These are phyloP conservation scores for Esteya vermicola DNA, from an alignment of 2,329 filamentous ascomycete species.

Conservation along the genomic window DNA sequence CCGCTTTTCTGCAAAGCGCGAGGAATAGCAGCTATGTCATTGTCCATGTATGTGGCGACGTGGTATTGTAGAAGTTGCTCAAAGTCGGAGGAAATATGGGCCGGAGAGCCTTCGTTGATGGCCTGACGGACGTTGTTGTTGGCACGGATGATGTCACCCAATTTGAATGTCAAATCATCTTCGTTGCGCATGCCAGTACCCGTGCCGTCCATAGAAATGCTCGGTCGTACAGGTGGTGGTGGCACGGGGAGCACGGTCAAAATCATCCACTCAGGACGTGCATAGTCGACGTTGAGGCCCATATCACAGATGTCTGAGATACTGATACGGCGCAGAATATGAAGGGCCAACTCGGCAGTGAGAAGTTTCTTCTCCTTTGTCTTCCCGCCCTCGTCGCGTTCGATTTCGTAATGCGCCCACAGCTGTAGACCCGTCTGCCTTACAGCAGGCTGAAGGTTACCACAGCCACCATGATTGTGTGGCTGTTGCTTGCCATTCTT, in stretches of 20 bases:
- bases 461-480: constrained; percentile 73
- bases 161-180: constrained; percentile 98
- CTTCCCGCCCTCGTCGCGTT: constrained; percentile 60
- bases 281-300: constrained; percentile 87
- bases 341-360: constrained; percentile 70
- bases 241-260: constrained; percentile 90
- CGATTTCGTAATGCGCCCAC: constrained; percentile 60
- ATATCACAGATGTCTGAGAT: constrained; percentile 73
- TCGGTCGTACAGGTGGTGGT: constrained; percentile 87
- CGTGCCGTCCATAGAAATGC: constrained; percentile 92
- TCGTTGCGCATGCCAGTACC: constrained; percentile 87
- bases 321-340: constrained; percentile 74
- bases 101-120: constrained; percentile 79
- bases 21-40: constrained; percentile 91
- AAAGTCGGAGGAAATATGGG: constrained; percentile 83
- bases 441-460: constrained; percentile 78
- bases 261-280: constrained; percentile 96
- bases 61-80: constrained; percentile 91
- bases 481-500: constrained; percentile 37
- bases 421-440: constrained; percentile 77
- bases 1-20: constrained; percentile 95
- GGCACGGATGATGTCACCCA: constrained; percentile 94
- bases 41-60: constrained; percentile 99
- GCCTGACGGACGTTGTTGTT: constrained; percentile 91
- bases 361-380: constrained; percentile 69